Evolutionary conservation across 805 yeast species (phyloP).

Genomic region (Priceomyces melissophilus): DNA sequence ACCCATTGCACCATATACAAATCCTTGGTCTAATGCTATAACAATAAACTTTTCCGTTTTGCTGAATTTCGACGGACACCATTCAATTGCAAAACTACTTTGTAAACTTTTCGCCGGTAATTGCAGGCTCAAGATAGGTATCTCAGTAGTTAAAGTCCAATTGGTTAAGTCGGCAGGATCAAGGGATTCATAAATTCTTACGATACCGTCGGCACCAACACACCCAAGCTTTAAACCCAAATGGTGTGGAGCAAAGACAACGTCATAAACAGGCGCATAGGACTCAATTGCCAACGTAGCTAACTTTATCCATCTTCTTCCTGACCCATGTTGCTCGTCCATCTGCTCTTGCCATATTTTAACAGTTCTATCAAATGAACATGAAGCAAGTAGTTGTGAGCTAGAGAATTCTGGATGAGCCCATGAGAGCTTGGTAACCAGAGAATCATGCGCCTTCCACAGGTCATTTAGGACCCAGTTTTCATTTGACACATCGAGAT

Average conservation of each 20-base stretch:
- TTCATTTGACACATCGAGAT: conserved; percentile 59
- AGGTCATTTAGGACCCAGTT: conserved; percentile 83
- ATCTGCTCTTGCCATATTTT: conserved; percentile 89
- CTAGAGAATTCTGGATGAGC: conserved; percentile 83
- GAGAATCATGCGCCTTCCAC: conserved; percentile 94
- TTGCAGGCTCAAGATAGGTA: conserved; percentile 60
- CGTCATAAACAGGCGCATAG: conserved; percentile 83
- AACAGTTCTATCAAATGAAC: conserved; percentile 85
- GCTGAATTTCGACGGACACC: conserved; percentile 87
- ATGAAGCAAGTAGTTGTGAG: conserved; percentile 81
- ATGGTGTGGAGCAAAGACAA: conserved; percentile 85
- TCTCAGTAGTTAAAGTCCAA: conserved; percentile 78
- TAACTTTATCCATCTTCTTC: conserved; percentile 76
- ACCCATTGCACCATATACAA: conserved; percentile 49
- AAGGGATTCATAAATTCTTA: conserved; percentile 80
- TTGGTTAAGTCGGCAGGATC: conserved; percentile 84
- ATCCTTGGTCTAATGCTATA: conserved; percentile 83
- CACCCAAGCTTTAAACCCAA: conserved; percentile 79
- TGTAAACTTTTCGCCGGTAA: conserved; percentile 75
- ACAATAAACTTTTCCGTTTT: conserved; percentile 73
- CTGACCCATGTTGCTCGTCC: conserved; percentile 72
- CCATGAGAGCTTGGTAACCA: conserved; percentile 81
- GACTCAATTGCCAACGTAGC: conserved; percentile 76
- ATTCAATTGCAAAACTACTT: conserved; percentile 77
- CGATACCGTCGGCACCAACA: conserved; percentile 83